Base-by-base conservation (phyloP, 2,329 filamentous ascomycete species). In the Talaromyces pinophilus region DNA sequence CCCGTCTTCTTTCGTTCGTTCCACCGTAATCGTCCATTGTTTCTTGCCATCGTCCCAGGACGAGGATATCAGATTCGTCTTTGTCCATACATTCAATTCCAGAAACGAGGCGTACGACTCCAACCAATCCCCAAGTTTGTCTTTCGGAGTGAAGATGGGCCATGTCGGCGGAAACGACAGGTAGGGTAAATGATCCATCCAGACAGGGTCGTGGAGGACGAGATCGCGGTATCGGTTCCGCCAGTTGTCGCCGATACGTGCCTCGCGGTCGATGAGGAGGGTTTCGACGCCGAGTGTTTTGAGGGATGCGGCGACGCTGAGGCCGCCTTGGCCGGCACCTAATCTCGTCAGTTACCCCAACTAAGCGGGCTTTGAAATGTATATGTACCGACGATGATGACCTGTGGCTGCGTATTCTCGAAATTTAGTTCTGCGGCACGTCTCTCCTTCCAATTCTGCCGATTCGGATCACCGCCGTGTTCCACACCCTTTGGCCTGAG, bases 131-230 rank as follows among this genome's bases (percentile, higher is more conserved):
- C 82, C 89, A 0, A 91, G 79, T 72, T 91, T 91, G 74, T 91
- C 88, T 72, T 91, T 91, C 5, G 88, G 88, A 0, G 88, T 90
- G 74, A 90, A 92, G 17, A 89, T 79, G 3, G 89, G 89, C 89
- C 89, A 92, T 62, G 83, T 83, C 0, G 82, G 72, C 0, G 89
- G 89, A 72, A 91, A 92, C 0, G 79, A 78, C 3, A 92, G 70
- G 73, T 90, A 91, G 0, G 89, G 86, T 79, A 90, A 78, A 71
- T 82, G 80, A 61, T 79, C 77, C 64, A 78, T 82, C 75, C 80
- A 88, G 1, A 90, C 85, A 0, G 88, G 87, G 70, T 91, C 89
- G 70, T 92, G 89, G 0, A 89, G 84, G 0, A 90, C 87, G 0
- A 91, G 83, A 67, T 88, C 85, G 68, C 86, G 83, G 69, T 90